A percentile compares a stretch with the other conserved stretches of the same genome.
phyloP scores from a whole-genome alignment of 1,139 yeast species.

The Yamadazyma jaroonii region DNA sequence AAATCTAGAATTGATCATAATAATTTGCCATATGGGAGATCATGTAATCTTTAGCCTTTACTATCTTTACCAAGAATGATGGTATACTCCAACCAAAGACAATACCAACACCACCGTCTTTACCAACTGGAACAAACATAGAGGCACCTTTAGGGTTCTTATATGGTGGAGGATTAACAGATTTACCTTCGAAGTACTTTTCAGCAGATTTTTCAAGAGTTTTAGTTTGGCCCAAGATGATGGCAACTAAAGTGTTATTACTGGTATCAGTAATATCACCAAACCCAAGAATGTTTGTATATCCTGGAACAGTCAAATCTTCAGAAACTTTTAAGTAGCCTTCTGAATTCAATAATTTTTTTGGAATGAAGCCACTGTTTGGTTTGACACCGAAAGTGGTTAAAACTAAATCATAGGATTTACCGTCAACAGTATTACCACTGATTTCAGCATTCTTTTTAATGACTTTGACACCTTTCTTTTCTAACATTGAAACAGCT shows the following conservation, averaged over 20 bases:
- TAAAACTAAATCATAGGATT: conserved; percentile 21
- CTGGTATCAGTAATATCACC: conserved; percentile 24
- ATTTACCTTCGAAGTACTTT: conserved; percentile 5
- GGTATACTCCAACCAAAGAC: conserved; percentile 28
- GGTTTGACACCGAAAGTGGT: conserved; percentile 18
- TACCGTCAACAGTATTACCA: conserved; percentile 2
- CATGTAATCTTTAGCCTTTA: conserved; percentile 25
- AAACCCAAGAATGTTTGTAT: conserved; percentile 20
- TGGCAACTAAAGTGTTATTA: conserved; percentile 9
- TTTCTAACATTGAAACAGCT: conserved; percentile 14
- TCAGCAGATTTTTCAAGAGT: conserved; percentile 1
- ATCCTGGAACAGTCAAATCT: conserved; percentile 16
- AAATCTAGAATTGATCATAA: background rate
- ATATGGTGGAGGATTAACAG: conserved; percentile 14
- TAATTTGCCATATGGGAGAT: conserved; percentile 11
- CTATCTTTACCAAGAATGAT: conserved; percentile 23
- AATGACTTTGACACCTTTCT: conserved; percentile 20
- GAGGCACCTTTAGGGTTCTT: conserved; percentile 6
- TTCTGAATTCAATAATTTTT: conserved; percentile 11
- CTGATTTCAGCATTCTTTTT: conserved; percentile 13
- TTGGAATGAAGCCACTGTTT: conserved; percentile 19
- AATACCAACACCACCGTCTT: conserved; percentile 35
- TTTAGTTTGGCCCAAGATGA: conserved; percentile 15
- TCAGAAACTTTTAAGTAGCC: conserved; percentile 22
- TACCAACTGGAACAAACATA: conserved; percentile 29